Evolutionary conservation across 331 rosid genomes (phyloP).

Genomic region (Rosa hybrid): DNA sequence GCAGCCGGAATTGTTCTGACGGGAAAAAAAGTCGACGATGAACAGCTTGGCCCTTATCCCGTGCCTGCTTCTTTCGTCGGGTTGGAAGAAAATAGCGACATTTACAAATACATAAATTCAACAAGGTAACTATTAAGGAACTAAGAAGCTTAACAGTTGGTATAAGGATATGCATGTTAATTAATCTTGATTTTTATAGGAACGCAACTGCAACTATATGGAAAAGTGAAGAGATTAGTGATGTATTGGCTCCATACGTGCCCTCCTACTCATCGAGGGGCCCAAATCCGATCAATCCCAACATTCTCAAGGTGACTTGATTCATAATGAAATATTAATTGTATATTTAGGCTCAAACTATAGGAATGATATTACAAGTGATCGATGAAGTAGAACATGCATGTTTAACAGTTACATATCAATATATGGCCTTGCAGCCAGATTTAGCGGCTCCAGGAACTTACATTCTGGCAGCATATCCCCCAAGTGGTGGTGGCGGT

Average conservation of each 20-base stretch:
- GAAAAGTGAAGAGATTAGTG: slow-evolving; percentile 28
- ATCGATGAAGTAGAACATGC: background rate
- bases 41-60: slow-evolving; percentile 17
- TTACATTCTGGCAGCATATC: slow-evolving; percentile 23
- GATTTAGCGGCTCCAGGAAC: slow-evolving; percentile 21
- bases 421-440: background rate
- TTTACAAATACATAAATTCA: slow-evolving; percentile 33
- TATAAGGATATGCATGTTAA: background rate
- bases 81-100: slow-evolving; percentile 17
- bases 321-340: background rate
- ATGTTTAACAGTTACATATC: background rate
- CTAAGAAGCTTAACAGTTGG: background rate
- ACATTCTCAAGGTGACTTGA: background rate
- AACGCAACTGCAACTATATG: slow-evolving; percentile 46
- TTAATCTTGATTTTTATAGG: background rate
- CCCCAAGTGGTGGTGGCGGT: background rate
- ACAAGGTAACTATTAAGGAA: slow-evolving; percentile 33
- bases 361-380: background rate
- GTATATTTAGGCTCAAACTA: background rate
- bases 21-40: background rate
- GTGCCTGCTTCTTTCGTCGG: slow-evolving; percentile 37
- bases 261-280: slow-evolving; percentile 55
- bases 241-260: slow-evolving; percentile 42
- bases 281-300: background rate
- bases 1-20: slow-evolving; percentile 33